phyloP scores from a whole-genome alignment of 1,284 basidiomycete genomes.

The Boletellus deceptivus region DNA sequence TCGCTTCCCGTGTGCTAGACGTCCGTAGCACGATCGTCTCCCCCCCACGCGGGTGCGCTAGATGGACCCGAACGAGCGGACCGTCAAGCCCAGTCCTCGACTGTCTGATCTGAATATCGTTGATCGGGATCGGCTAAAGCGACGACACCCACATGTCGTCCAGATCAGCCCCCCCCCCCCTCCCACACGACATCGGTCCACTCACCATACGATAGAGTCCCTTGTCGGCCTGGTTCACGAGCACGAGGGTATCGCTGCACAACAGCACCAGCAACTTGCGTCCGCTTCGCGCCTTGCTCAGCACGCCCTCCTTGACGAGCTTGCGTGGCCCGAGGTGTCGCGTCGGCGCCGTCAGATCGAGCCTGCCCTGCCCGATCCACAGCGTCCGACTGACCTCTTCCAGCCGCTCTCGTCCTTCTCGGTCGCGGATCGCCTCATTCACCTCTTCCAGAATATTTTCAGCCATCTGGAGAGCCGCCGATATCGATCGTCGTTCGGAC shows the following conservation, averaged over 20 bases:
- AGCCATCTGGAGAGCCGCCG: conserved; percentile 57
- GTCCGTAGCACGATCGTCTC: conserved; percentile 67
- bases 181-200: too few species aligned
- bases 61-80: conserved; percentile 57
- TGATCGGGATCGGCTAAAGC: conserved; percentile 65
- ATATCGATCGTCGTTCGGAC: conserved; percentile 55
- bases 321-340: conserved; percentile 73
- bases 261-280: conserved; percentile 75
- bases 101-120: conserved; percentile 60
- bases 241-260: conserved; percentile 78
- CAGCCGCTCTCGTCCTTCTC: conserved; percentile 75
- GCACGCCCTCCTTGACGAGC: conserved; percentile 75
- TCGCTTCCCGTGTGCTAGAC: conserved; percentile 61
- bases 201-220: conserved; percentile 81
- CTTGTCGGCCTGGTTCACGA: conserved; percentile 67
- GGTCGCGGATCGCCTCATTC: conserved; percentile 88
- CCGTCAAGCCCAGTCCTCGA: conserved; percentile 59
- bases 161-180: neutral
- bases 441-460: conserved; percentile 77
- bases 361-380: conserved; percentile 83
- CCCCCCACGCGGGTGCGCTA: conserved; percentile 73
- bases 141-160: neutral
- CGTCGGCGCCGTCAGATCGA: conserved; percentile 90
- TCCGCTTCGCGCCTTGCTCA: conserved; percentile 83
- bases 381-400: conserved; percentile 72